Evolutionary conservation across 345 rosid genomes (phyloP), one percentile per base, ranked within the genome.

Genomic region (Hibiscus mutabilis): DNA sequence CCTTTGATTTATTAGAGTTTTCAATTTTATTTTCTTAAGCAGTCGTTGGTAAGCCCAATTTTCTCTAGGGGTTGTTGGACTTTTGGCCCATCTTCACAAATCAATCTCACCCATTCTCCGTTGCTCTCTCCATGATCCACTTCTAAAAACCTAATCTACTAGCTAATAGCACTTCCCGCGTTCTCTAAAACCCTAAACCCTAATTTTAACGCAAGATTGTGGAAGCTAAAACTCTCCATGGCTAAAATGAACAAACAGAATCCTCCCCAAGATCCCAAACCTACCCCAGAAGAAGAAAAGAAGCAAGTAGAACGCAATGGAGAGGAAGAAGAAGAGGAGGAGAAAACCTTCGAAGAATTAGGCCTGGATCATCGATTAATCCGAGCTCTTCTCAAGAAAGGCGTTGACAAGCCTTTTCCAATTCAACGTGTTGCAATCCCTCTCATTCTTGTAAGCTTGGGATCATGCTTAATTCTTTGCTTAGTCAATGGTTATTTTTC

Each of bases 291-390:
- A 29, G 80, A 74, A 66, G 69, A 40, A 64, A 75, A 59, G 44
- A 74, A 19, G 42, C 37, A 66, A 47, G 65, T 3, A 14, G 76
- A 57, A 40, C 70, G 19, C 42, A 53, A 63, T 33, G 73, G 74
- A 21, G 66, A 18, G 4, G 83, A 81, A 11, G 51, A 44, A 46
- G 51, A 14, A 47, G 52, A 47, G 4, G 78, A 66, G 16, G 89
- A 85, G 6, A 86, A 88, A 79, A 88, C 77, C 83, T 91, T 94
- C 40, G 97, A 90, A 57, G 87, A 91, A 35, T 68, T 90, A 16
- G 93, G 98, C 5, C 82, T 94, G 44, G 96, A 94, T 61, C 83
- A 88, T 58, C 93, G 96, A n/a, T 76, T 94, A 69, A 81, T 91
- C 74, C 87, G 90, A 18, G 97, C 98, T 14, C 69, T 94, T 52